phyloP scores from a whole-genome alignment of 768 basidiomycete genomes.

The Pleurotus eryngii region DNA sequence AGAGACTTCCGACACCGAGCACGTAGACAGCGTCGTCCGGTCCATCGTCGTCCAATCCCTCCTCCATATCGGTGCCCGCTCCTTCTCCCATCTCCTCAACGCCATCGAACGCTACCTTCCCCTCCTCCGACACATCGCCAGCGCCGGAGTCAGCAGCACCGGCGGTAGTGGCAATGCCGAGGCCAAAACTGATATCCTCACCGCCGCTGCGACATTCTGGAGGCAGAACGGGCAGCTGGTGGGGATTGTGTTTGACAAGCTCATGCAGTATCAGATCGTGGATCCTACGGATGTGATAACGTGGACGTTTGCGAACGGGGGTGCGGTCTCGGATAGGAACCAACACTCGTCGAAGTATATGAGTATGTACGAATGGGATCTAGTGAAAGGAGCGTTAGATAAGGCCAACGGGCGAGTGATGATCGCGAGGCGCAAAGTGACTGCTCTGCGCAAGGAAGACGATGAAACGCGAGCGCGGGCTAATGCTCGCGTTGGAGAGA shows the following conservation, averaged over 20 bases:
- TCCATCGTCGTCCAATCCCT: conserved; percentile 86
- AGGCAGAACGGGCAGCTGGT: conserved; percentile 81
- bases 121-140: conserved; percentile 64
- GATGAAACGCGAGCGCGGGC: conserved; percentile 79
- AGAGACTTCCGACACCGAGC: conserved; percentile 53
- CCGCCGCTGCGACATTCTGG: conserved; percentile 78
- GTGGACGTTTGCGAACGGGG: conserved; percentile 71
- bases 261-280: conserved; percentile 98
- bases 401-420: conserved; percentile 89
- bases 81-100: conserved; percentile 97
- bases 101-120: conserved; percentile 93
- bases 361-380: conserved; percentile 78
- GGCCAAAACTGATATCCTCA: conserved; percentile 69
- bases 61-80: conserved; percentile 87
- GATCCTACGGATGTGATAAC: conserved; percentile 88
- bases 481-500: conserved; percentile 57
- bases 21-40: conserved; percentile 65
- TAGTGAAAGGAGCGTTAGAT: conserved; percentile 78
- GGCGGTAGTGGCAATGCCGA: conserved; percentile 42
- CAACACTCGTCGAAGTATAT: conserved; percentile 39
- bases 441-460: conserved; percentile 78
- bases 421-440: conserved; percentile 71
- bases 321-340: conserved; percentile 32
- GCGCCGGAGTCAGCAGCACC: conserved; percentile 35
- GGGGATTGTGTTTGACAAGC: conserved; percentile 91